A percentile compares a stretch with the other conserved stretches of the same genome.
Evolutionary conservation across 805 yeast species (phyloP).

Genomic region (Brettanomyces bruxellensis): DNA sequence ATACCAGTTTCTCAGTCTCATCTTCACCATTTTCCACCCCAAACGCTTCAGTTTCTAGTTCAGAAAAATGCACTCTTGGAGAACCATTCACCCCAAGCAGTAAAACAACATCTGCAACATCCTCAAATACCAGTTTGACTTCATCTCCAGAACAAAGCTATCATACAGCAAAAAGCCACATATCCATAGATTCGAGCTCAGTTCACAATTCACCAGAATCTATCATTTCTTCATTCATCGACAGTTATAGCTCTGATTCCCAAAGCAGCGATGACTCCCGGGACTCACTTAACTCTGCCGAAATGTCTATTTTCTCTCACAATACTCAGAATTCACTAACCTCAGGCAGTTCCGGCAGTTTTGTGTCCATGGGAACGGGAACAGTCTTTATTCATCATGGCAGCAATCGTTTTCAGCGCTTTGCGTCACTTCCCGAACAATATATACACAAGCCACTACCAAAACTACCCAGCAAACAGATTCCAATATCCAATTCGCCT

Average conservation of each 20-base stretch:
- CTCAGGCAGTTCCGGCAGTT: not conserved
- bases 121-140: too few relatives aligned
- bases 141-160: not conserved
- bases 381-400: not conserved
- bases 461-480: not conserved
- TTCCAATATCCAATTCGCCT: not conserved
- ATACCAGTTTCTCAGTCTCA: too few relatives aligned
- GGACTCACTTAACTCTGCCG: too few relatives aligned
- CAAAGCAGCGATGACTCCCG: too few relatives aligned
- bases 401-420: not conserved
- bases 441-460: not conserved
- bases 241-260: not conserved
- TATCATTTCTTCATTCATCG: slow-evolving; percentile 1
- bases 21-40: too few relatives aligned
- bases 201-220: not conserved
- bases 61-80: too few relatives aligned
- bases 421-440: not conserved
- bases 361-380: not conserved
- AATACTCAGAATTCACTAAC: not conserved
- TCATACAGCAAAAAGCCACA: not conserved
- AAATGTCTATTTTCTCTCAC: not conserved
- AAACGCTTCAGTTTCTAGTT: too few relatives aligned
- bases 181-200: not conserved
- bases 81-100: too few relatives aligned
- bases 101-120: too few relatives aligned